Conservation (phyloP, 148 eudicot species). For the Chenopodium suecicum region DNA sequence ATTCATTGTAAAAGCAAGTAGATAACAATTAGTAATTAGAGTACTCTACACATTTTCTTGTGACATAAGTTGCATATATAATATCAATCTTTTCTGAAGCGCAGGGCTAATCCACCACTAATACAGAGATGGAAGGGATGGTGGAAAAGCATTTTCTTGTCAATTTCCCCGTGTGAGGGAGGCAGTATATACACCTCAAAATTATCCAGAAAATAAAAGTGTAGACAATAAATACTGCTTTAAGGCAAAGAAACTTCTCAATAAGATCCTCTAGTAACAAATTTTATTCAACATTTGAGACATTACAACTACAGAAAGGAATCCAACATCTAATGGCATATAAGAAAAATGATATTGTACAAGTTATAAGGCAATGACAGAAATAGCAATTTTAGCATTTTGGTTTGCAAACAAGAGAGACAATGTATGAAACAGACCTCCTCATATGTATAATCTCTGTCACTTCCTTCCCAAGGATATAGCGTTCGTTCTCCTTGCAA, state of each 20-base stretch:
- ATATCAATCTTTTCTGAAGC: too few species aligned
- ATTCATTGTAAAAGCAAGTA: too few species aligned
- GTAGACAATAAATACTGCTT: neutral
- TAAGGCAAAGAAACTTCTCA: neutral
- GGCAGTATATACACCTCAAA: neutral
- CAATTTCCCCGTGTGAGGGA: neutral
- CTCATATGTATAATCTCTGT: slow-evolving; percentile 67
- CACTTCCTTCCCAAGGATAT: slow-evolving; percentile 72
- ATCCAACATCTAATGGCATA: neutral
- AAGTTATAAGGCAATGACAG: neutral
- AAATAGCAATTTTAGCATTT: neutral
- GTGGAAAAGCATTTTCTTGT: neutral
- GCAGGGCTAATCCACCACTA: neutral
- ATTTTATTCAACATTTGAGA: neutral
- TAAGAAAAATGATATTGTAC: neutral
- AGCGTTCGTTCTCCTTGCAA: slow-evolving; percentile 39
- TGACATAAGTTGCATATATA: too few species aligned
- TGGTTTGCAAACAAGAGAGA: neutral
- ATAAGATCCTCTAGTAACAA: neutral
- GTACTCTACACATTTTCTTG: too few species aligned
- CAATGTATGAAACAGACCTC: slow-evolving; percentile 39
- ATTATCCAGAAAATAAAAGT: neutral
- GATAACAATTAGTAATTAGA: too few species aligned
- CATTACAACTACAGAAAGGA: neutral
- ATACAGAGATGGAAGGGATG: neutral